Conservation (phyloP, 2,329 filamentous ascomycete genomes). For the Pleomassaria siparia region DNA sequence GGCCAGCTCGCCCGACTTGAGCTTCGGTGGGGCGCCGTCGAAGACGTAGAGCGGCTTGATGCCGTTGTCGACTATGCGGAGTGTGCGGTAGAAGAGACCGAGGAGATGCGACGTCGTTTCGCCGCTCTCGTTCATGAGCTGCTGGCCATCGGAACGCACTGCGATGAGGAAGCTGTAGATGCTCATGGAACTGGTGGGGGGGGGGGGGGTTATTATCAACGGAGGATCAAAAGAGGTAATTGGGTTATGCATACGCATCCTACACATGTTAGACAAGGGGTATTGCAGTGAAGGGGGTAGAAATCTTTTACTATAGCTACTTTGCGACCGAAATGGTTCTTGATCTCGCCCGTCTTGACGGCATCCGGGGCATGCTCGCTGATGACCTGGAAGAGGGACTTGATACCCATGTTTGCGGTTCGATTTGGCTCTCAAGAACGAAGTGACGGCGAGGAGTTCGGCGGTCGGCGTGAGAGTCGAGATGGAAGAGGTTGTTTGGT, state of each 20-base stretch:
- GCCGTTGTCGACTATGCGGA: conserved; percentile 97
- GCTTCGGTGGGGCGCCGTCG: conserved; percentile 92
- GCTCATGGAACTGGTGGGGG: conserved; percentile 76
- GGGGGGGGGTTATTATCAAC: no score
- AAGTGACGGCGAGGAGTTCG: background rate
- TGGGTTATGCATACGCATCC: conserved; percentile 48
- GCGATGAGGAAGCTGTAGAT: conserved; percentile 99
- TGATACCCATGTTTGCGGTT: conserved; percentile 42
- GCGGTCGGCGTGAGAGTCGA: conserved; percentile 4
- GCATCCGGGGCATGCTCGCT: conserved; percentile 89
- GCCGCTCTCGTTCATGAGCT: conserved; percentile 91
- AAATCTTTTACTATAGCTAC: conserved; percentile 78
- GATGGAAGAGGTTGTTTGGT: conserved; percentile 14
- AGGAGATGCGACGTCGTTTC: conserved; percentile 98
- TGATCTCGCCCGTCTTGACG: conserved; percentile 96
- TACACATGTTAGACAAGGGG: conserved; percentile 30
- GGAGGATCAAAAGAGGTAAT: background rate
- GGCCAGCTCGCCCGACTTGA: conserved; percentile 95
- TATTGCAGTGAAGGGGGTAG: background rate
- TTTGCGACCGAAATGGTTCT: conserved; percentile 97
- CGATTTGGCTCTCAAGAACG: background rate
- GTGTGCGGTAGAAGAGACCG: conserved; percentile 99
- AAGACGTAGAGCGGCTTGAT: conserved; percentile 99
- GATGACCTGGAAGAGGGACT: conserved; percentile 52
- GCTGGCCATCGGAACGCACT: conserved; percentile 93